Percentiles rank a stretch among this genome's conserved stretches.
Conservation (phyloP, 345 rosid genomes). For the Gossypium mustelinum region DNA sequence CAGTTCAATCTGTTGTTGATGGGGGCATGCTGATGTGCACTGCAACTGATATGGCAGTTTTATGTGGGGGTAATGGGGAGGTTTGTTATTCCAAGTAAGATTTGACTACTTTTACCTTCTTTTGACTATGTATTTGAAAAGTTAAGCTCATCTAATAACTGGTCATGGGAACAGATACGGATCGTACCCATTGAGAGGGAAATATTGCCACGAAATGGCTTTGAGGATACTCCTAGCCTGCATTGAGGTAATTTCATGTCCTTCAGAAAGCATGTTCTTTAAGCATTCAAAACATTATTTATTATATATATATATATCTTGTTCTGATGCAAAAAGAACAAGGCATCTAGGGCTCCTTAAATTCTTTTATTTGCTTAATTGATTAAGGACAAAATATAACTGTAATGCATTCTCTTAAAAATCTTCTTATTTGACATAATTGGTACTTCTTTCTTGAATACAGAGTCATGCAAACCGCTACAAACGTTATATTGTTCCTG, state of each 20-base stretch:
- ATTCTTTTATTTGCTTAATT: neutral
- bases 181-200: slow-evolving; percentile 90
- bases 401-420: neutral
- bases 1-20: slow-evolving; percentile 90
- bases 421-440: neutral
- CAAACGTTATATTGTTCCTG: slow-evolving; percentile 94
- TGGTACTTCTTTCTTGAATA: slow-evolving; percentile 16
- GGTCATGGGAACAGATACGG: slow-evolving; percentile 59
- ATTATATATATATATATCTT: neutral
- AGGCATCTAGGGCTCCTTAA: neutral
- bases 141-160: slow-evolving; percentile 22
- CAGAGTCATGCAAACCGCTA: slow-evolving; percentile 99
- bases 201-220: slow-evolving; percentile 99
- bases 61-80: slow-evolving; percentile 97
- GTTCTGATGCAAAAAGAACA: neutral
- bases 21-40: slow-evolving; percentile 98
- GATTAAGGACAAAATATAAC: neutral
- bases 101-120: slow-evolving; percentile 15
- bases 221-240: slow-evolving; percentile 92
- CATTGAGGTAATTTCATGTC: slow-evolving; percentile 67
- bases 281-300: neutral
- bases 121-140: slow-evolving; percentile 11
- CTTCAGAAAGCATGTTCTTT: neutral
- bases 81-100: slow-evolving; percentile 99
- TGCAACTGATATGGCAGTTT: slow-evolving; percentile 99